A percentile compares a stretch with the other conserved stretches of the same genome.
These are phyloP conservation scores for Rhizopogon sp. DNA, from an alignment of 768 basidiomycete genomes.

Conservation along the genomic window DNA sequence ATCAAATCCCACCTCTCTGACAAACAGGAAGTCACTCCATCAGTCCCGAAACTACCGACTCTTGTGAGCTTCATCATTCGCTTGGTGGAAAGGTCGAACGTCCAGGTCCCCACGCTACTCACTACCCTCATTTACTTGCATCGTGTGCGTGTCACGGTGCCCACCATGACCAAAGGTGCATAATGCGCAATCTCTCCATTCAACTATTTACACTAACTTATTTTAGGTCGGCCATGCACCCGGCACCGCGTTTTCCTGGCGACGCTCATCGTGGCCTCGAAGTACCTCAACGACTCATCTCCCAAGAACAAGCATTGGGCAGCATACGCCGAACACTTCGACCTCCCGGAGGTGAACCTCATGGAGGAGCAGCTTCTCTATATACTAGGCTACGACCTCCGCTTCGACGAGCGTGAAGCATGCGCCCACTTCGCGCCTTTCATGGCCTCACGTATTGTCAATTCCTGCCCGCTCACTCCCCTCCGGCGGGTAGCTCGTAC, in stretches of 20 bases:
- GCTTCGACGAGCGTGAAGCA: slow-evolving; percentile 82
- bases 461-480: slow-evolving; percentile 15
- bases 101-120: slow-evolving; percentile 87
- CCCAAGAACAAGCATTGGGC: slow-evolving; percentile 97
- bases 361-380: slow-evolving; percentile 97
- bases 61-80: slow-evolving; percentile 82
- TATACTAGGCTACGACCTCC: slow-evolving; percentile 89
- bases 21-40: slow-evolving; percentile 14
- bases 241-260: slow-evolving; percentile 95
- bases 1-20: slow-evolving; percentile 37
- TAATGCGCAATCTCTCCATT: slow-evolving; percentile 4
- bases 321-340: slow-evolving; percentile 69
- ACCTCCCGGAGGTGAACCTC: slow-evolving; percentile 78
- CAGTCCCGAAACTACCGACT: slow-evolving; percentile 42
- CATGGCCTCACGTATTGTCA: slow-evolving; percentile 30
- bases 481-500: slow-evolving; percentile 40
- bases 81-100: slow-evolving; percentile 77
- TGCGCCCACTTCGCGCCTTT: slow-evolving; percentile 67
- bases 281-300: slow-evolving; percentile 96
- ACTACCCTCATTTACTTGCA: slow-evolving; percentile 91
- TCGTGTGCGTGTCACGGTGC: slow-evolving; percentile 75
- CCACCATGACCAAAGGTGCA: slow-evolving; percentile 80
- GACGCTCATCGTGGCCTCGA: slow-evolving; percentile 90
- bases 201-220: slow-evolving; percentile 6
- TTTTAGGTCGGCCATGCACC: slow-evolving; percentile 75